Percentiles rank a stretch among this genome's conserved stretches.
Evolutionary conservation across 768 basidiomycete species (phyloP).

Genomic region (Xerocomellus dryophilus): DNA sequence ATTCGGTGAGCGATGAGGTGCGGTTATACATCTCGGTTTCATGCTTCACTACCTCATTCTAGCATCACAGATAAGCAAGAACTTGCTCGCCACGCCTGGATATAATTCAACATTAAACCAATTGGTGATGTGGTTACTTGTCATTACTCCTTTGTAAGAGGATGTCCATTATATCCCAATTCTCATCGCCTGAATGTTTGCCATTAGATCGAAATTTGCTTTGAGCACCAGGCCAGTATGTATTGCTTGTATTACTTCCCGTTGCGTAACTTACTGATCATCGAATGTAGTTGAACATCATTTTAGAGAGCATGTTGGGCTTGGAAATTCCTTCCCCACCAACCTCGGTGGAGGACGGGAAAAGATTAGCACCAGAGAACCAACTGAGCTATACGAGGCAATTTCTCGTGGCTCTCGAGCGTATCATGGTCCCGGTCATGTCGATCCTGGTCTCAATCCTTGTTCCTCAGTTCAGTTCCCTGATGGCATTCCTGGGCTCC

Average conservation of each 20-base stretch:
- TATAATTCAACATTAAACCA: slow-evolving; percentile 72
- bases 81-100: slow-evolving; percentile 69
- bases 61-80: slow-evolving; percentile 66
- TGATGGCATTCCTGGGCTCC: slow-evolving; percentile 92
- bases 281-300: slow-evolving; percentile 64
- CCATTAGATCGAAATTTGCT: slow-evolving; percentile 77
- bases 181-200: slow-evolving; percentile 13
- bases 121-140: slow-evolving; percentile 82
- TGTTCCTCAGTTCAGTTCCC: slow-evolving; percentile 74
- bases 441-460: slow-evolving; percentile 69
- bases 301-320: slow-evolving; percentile 74
- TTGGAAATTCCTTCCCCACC: slow-evolving; percentile 42
- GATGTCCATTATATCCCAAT: background rate
- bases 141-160: slow-evolving; percentile 66
- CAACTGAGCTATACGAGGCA: slow-evolving; percentile 31
- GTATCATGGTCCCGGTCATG: slow-evolving; percentile 54
- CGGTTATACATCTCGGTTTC: slow-evolving; percentile 12
- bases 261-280: background rate
- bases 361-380: slow-evolving; percentile 12
- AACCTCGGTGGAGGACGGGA: slow-evolving; percentile 27
- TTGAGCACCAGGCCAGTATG: slow-evolving; percentile 76
- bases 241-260: background rate
- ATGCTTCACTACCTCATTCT: background rate
- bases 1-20: slow-evolving; percentile 76
- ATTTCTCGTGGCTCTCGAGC: slow-evolving; percentile 48